A percentile compares a stretch with the other conserved stretches of the same genome.
Conservation (phyloP, 805 yeast genomes). For the Scheffersomyces ergatensis region DNA sequence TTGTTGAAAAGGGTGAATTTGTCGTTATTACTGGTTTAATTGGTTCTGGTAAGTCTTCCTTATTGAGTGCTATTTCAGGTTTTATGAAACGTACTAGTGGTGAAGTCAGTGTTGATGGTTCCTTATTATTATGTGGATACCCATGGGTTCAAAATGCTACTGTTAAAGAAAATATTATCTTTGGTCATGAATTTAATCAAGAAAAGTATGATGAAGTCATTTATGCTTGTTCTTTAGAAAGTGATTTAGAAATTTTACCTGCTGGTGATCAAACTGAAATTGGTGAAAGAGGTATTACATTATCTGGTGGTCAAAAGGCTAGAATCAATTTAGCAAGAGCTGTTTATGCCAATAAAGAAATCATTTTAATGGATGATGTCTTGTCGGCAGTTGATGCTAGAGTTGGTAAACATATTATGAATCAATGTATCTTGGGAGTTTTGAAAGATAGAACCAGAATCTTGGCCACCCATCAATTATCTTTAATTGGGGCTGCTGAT, state of each 20-base stretch:
- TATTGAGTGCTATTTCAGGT: conserved; percentile 36
- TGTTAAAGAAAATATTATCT: conserved; percentile 29
- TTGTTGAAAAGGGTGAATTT: conserved; percentile 30
- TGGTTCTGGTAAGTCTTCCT: conserved; percentile 37
- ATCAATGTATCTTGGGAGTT: conserved; percentile 25
- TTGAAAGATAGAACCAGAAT: conserved; percentile 28
- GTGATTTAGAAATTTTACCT: conserved; percentile 29
- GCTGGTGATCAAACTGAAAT: conserved; percentile 36
- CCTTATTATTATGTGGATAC: conserved; percentile 27
- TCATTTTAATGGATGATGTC: conserved; percentile 32
- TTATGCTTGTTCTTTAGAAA: conserved; percentile 28
- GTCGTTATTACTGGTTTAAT: conserved; percentile 35
- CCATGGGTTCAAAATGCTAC: conserved; percentile 39
- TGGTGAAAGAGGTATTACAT: conserved; percentile 37
- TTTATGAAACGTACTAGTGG: conserved; percentile 34
- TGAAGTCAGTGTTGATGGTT: conserved; percentile 25
- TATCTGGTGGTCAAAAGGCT: conserved; percentile 39
- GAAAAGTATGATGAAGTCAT: conserved; percentile 23
- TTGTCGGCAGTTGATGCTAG: conserved; percentile 38
- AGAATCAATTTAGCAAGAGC: conserved; percentile 35
- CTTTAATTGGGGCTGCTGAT: conserved; percentile 31
- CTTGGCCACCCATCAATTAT: conserved; percentile 37
- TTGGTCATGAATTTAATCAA: conserved; percentile 23
- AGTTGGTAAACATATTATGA: conserved; percentile 35
- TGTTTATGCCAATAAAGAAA: conserved; percentile 29